Evolutionary conservation across 805 yeast genomes (phyloP), one percentile per base, ranked within the genome.

Genomic region (Myxozyma monticola): DNA sequence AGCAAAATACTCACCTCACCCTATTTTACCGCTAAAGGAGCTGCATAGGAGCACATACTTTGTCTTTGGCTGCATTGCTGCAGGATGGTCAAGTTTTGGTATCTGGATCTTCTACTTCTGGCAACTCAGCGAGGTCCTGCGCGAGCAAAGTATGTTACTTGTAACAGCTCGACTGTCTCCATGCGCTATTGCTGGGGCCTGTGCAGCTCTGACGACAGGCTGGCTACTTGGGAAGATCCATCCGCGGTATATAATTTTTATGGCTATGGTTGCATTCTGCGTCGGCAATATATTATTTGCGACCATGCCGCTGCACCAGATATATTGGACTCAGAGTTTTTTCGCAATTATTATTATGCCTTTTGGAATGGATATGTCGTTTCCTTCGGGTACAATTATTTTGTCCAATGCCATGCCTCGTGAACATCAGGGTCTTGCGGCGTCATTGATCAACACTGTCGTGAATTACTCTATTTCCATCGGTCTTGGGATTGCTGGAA

Each of bases 21-120:
- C 88, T 9, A 63, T 84, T 14, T 60, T 84, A 5, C 89, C 88
- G 1, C 58, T 62, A 8, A 69, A 72, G 1, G 73, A 76, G 1
- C 71, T 82, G 63, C 72, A 71, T 43, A 48, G 65, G 5, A 73
- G 76, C 38, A 72, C 76, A 21, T 71, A 75, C 0, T 62, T 81
- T 50, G 77, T 82, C 1, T 67, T 85, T 37, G 59, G 67, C 1
- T 72, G 79, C 36, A 68, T 83, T 30, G 72, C 78, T 2, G 67
- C 80, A 4, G 91, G 91, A 0, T 85, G 93, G 93, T 83, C 87
- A 1, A 76, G 85, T 17, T 85, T 85, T 68, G 89, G 91, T 2
- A 72, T 84, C 24, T 84, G 85, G 81, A 71, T 81, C n/a, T 84
- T 72, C 61, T 85, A 83, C 65, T 76, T 76, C 51, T 80, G 78